phyloP scores from a whole-genome alignment of 1,284 basidiomycete genomes.

The Ceratobasidium sp. region DNA sequence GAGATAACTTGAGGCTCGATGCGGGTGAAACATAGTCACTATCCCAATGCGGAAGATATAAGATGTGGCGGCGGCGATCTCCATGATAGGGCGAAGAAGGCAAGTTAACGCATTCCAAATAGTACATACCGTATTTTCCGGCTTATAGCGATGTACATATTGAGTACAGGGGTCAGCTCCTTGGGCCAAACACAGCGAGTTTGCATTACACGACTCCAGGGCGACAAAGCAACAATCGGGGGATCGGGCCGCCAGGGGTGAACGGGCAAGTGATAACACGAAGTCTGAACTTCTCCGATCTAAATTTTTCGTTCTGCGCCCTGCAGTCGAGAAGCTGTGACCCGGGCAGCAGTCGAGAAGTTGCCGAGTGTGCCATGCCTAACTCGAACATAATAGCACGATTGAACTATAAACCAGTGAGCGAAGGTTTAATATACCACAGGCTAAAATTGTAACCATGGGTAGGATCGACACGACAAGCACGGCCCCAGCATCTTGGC shows the following conservation, averaged over 20 bases:
- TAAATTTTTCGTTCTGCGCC: neutral
- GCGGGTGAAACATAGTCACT: neutral
- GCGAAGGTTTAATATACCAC: too few relatives aligned
- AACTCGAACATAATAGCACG: too few relatives aligned
- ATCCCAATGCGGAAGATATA: neutral
- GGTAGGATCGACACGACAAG: too few relatives aligned
- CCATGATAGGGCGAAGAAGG: neutral
- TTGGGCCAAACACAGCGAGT: neutral
- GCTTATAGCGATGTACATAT: neutral
- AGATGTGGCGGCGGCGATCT: constrained; percentile 1
- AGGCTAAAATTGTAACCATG: too few relatives aligned
- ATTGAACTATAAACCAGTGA: too few relatives aligned
- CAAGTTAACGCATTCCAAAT: neutral
- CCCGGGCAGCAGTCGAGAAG: too few relatives aligned
- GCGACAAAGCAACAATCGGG: neutral
- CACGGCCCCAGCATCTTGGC: too few relatives aligned
- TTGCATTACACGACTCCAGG: neutral
- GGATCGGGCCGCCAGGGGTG: neutral
- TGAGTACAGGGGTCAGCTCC: neutral
- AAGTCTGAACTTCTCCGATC: neutral
- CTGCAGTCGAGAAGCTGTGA: too few relatives aligned
- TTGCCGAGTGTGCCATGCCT: too few relatives aligned
- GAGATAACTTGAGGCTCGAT: too few relatives aligned
- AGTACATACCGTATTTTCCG: neutral
- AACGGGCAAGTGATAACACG: neutral